Evolutionary conservation across 805 yeast species (phyloP).

Genomic region (Komagataella mondaviorum): DNA sequence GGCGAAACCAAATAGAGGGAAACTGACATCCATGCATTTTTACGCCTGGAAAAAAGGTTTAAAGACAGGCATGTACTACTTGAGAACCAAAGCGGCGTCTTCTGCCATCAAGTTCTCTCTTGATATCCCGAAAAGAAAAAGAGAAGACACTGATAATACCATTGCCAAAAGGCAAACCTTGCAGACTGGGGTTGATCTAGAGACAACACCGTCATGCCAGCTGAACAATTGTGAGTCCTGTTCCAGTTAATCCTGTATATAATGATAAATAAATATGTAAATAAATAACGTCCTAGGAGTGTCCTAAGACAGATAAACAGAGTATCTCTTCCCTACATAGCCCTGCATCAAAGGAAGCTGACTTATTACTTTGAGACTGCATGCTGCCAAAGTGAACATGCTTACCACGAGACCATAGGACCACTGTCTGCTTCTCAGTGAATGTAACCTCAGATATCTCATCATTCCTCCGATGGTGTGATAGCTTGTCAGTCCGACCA

Average conservation of each 20-base stretch:
- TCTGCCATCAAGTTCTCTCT: slow-evolving; percentile 91
- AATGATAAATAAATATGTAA: neutral
- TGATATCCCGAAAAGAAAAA: slow-evolving; percentile 15
- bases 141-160: neutral
- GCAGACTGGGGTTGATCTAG: slow-evolving; percentile 3
- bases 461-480: slow-evolving; percentile 43
- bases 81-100: slow-evolving; percentile 95
- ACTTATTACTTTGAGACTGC: slow-evolving; percentile 18
- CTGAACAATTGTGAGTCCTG: slow-evolving; percentile 22
- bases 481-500: slow-evolving; percentile 29
- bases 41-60: slow-evolving; percentile 98
- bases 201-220: slow-evolving; percentile 7
- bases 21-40: slow-evolving; percentile 95
- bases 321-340: slow-evolving; percentile 9
- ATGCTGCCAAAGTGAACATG: slow-evolving; percentile 20
- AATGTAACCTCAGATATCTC: slow-evolving; percentile 27
- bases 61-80: slow-evolving; percentile 97
- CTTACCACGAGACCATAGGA: slow-evolving; percentile 29
- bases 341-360: slow-evolving; percentile 11
- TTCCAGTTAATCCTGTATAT: slow-evolving; percentile 15
- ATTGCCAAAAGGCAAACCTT: neutral
- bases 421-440: slow-evolving; percentile 23
- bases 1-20: slow-evolving; percentile 88
- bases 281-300: slow-evolving; percentile 1
- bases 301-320: slow-evolving; percentile 5